Conservation (phyloP, 805 yeast genomes). For the Saturnispora bothae region DNA sequence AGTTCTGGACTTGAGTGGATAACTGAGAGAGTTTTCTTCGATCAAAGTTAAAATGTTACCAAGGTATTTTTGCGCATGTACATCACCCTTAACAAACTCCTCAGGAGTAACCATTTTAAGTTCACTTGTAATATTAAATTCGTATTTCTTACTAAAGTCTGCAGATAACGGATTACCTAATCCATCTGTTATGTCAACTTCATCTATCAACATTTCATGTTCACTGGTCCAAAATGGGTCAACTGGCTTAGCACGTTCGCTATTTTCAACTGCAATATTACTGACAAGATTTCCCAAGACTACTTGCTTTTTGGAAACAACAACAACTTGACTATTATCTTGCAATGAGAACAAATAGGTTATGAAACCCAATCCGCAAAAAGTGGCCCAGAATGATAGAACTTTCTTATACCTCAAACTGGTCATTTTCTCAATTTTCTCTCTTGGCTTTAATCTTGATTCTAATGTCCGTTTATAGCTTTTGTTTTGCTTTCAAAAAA, state of each 20-base stretch:
- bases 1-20: conserved; percentile 23
- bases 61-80: conserved; percentile 21
- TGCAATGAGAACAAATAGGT: background rate
- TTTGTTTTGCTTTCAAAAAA: no score
- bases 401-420: background rate
- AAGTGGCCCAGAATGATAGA: background rate
- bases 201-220: background rate
- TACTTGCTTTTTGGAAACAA: background rate
- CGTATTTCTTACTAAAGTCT: background rate
- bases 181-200: background rate
- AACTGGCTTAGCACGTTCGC: background rate
- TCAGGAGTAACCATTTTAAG: conserved; percentile 18
- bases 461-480: no score
- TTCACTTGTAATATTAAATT: background rate
- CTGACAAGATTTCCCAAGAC: background rate
- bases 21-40: conserved; percentile 21
- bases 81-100: conserved; percentile 20
- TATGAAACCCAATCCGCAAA: background rate
- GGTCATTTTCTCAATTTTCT: background rate
- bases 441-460: background rate
- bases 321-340: background rate
- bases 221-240: background rate
- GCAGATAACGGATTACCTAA: background rate
- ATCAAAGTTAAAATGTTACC: conserved; percentile 21
- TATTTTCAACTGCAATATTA: background rate